Conservation (phyloP, 768 basidiomycete genomes). For the Peribolospora baueri region DNA sequence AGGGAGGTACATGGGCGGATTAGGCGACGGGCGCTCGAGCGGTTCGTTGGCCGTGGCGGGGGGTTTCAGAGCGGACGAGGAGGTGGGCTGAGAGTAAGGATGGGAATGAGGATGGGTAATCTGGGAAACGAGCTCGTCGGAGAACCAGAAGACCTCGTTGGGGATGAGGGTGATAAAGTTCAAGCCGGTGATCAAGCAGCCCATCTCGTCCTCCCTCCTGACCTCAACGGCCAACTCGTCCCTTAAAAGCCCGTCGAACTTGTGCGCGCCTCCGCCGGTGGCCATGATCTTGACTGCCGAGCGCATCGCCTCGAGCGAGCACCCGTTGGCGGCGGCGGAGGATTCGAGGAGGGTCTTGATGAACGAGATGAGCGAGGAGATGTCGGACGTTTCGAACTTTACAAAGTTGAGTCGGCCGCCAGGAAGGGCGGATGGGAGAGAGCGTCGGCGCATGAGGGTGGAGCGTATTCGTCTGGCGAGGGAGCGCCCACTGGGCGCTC, state of each 20-base stretch:
- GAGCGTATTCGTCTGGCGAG: slow-evolving; percentile 37
- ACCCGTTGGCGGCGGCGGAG: slow-evolving; percentile 64
- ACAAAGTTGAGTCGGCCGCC: slow-evolving; percentile 95
- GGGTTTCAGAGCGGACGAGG: slow-evolving; percentile 8
- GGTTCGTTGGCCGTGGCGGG: slow-evolving; percentile 16
- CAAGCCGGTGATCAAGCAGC: slow-evolving; percentile 83
- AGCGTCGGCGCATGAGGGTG: slow-evolving; percentile 13
- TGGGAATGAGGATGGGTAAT: slow-evolving; percentile 20
- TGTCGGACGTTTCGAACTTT: slow-evolving; percentile 79
- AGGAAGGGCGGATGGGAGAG: slow-evolving; percentile 9
- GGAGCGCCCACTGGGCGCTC: slow-evolving; percentile 20
- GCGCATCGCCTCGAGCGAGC: slow-evolving; percentile 65
- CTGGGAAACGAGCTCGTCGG: slow-evolving; percentile 73
- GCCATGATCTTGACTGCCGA: slow-evolving; percentile 87
- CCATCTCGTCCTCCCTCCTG: slow-evolving; percentile 88
- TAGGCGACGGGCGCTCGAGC: slow-evolving; percentile 66
- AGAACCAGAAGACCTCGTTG: slow-evolving; percentile 94
- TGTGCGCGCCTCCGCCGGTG: slow-evolving; percentile 90
- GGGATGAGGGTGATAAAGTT: slow-evolving; percentile 90
- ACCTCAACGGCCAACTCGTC: slow-evolving; percentile 60
- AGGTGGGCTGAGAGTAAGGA: not conserved
- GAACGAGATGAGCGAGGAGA: slow-evolving; percentile 60
- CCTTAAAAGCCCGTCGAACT: slow-evolving; percentile 62
- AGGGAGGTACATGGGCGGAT: slow-evolving; percentile 69
- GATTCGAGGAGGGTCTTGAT: slow-evolving; percentile 64